Conservation (phyloP, 495 filamentous ascomycete genomes). For the Penicillium argentinense region DNA sequence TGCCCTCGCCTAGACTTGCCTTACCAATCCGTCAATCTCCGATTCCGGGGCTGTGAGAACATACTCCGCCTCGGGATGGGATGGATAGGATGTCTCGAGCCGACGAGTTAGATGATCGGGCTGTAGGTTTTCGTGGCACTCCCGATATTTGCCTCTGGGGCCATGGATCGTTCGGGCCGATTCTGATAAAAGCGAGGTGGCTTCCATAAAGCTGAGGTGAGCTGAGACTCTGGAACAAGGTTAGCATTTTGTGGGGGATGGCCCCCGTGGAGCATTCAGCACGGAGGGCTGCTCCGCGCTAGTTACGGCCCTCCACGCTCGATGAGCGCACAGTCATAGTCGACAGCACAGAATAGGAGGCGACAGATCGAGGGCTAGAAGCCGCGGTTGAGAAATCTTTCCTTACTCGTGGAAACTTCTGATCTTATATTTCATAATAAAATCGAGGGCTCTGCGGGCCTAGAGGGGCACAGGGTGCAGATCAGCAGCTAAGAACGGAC, state of each 20-base stretch:
- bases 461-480: too few species aligned
- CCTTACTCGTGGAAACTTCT: too few species aligned
- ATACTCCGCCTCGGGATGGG: background rate
- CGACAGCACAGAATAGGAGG: background rate
- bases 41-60: too few species aligned
- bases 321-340: background rate
- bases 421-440: too few species aligned
- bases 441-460: too few species aligned
- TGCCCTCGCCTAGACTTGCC: background rate
- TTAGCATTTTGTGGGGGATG: constrained; percentile 26
- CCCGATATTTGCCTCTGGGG: background rate
- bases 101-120: background rate
- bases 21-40: background rate
- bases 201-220: background rate
- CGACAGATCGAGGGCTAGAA: background rate
- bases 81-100: background rate
- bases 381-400: too few species aligned
- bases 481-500: too few species aligned
- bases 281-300: constrained; percentile 26
- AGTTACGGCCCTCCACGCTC: background rate
- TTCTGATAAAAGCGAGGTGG: background rate
- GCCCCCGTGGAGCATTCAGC: constrained; percentile 24
- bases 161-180: background rate
- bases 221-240: background rate
- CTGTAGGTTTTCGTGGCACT: background rate